Conservation (phyloP, 352 stramenopile species). For the Pythium scleroteichum region DNA sequence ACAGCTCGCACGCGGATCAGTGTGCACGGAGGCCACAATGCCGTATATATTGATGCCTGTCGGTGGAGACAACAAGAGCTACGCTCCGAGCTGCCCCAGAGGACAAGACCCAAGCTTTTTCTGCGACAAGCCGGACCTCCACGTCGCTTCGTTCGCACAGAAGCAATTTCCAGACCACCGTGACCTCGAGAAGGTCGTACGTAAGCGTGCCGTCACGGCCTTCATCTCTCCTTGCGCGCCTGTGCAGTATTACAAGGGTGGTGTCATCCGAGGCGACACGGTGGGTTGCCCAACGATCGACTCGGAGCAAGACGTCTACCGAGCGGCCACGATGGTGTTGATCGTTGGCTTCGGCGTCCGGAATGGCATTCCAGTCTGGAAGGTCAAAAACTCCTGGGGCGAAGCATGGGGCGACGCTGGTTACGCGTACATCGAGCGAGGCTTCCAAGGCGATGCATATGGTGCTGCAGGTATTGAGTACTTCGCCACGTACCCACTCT, state of each 20-base stretch:
- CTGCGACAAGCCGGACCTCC: background rate
- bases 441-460: constrained; percentile 9
- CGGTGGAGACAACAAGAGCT: no score
- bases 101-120: background rate
- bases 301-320: background rate
- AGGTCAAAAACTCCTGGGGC: constrained; percentile 44
- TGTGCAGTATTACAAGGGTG: constrained; percentile 14
- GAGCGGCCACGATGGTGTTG: constrained; percentile 32
- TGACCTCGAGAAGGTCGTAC: constrained; percentile 5
- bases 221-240: constrained; percentile 5
- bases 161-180: constrained; percentile 7
- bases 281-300: background rate
- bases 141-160: constrained; percentile 8
- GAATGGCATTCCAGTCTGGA: constrained; percentile 30
- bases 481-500: constrained; percentile 15
- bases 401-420: constrained; percentile 33
- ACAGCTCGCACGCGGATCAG: background rate
- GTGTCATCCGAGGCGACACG: constrained; percentile 6
- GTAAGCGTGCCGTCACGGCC: constrained; percentile 8
- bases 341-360: constrained; percentile 35
- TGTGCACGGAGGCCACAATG: constrained; percentile 19
- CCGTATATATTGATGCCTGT: no score
- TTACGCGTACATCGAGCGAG: constrained; percentile 36
- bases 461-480: constrained; percentile 12
- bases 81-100: background rate